Evolutionary conservation across 192 early-diverging fungal species (phyloP).

Genomic region (Linnemannia zychae): DNA sequence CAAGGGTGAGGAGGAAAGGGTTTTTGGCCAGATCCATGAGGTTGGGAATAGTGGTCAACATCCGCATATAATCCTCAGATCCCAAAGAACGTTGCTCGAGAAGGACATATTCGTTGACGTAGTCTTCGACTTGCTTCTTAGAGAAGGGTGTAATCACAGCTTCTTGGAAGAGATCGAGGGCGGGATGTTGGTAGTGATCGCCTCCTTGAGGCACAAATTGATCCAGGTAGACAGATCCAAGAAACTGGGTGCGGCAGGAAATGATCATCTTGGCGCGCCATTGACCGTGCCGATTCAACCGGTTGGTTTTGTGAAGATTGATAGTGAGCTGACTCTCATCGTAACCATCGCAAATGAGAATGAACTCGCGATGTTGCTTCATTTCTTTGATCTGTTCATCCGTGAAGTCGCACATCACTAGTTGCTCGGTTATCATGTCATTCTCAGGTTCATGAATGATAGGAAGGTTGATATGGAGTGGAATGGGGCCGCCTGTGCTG

Average conservation of each 20-base stretch:
- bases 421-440: not conserved
- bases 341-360: conserved; percentile 10
- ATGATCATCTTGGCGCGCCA: conserved; percentile 9
- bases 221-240: not conserved
- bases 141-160: not conserved
- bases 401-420: not conserved
- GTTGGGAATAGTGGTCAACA: not conserved
- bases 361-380: not conserved
- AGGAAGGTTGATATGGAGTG: not conserved
- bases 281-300: not conserved
- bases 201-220: not conserved
- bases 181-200: too few relatives aligned
- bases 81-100: not conserved
- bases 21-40: conserved; percentile 3
- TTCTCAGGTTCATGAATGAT: not conserved
- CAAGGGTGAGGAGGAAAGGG: not conserved
- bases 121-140: not conserved
- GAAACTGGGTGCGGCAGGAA: conserved; percentile 1
- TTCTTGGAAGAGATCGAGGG: not conserved
- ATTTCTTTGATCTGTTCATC: not conserved
- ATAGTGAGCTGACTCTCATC: not conserved
- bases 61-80: not conserved
- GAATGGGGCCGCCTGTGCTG: not conserved
- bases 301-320: not conserved
- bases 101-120: not conserved